phyloP scores from a whole-genome alignment of 805 yeast genomes.

The Yamadazyma nakazawae region DNA sequence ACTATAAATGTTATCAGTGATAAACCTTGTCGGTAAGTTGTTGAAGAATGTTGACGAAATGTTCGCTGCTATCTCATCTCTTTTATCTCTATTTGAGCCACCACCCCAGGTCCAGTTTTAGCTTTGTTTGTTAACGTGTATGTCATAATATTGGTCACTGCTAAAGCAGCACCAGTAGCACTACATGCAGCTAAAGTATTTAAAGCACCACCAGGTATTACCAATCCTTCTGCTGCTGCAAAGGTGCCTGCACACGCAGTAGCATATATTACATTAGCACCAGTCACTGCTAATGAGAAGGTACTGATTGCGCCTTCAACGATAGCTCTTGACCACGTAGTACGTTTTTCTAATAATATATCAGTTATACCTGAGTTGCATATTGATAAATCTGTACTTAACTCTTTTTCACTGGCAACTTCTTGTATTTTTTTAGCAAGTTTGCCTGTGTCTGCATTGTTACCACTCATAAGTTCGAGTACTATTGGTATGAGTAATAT shows the following conservation, averaged over 20 bases:
- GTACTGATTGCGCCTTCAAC: background rate
- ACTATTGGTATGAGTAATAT: background rate
- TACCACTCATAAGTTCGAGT: background rate
- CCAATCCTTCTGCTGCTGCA: background rate
- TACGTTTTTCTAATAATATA: background rate
- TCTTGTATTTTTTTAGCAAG: background rate
- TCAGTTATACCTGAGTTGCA: background rate
- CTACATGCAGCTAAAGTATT: background rate
- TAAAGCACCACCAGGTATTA: background rate
- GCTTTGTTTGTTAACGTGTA: constrained; percentile 1
- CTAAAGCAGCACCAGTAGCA: background rate
- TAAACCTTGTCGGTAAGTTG: background rate
- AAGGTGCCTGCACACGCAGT: background rate
- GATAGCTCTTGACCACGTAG: background rate
- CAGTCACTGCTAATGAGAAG: background rate
- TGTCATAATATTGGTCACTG: background rate
- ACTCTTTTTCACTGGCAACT: background rate
- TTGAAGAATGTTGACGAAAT: background rate
- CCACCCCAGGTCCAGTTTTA: background rate
- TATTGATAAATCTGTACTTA: background rate
- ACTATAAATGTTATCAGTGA: background rate
- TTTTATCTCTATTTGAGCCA: background rate
- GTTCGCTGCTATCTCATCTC: background rate
- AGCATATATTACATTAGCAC: background rate
- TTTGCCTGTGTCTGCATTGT: background rate